phyloP scores from a whole-genome alignment of 202 grass and related monocot genomes.

The Dendrocalamus latiflorus region DNA sequence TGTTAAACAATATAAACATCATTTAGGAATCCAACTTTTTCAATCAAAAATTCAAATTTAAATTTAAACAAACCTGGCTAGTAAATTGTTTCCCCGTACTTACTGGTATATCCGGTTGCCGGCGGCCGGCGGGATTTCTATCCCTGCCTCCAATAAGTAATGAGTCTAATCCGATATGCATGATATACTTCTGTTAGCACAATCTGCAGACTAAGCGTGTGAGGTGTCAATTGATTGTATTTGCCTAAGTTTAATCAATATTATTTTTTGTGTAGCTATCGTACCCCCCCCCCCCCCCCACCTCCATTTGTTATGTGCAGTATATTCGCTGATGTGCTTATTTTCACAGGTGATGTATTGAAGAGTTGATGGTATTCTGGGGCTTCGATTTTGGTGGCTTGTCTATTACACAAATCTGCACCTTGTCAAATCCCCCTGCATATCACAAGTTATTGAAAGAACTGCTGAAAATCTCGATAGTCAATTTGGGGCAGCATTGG shows the following conservation, averaged over 20 bases:
- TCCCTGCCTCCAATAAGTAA: too few species aligned
- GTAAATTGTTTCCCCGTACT: too few species aligned
- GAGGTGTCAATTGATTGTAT: not conserved
- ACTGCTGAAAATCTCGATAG: not conserved
- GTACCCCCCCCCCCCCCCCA: not conserved
- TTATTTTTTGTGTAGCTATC: not conserved
- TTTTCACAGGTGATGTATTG: constrained; percentile 10
- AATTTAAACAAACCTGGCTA: too few species aligned
- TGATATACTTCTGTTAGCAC: not conserved
- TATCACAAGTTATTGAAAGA: not conserved
- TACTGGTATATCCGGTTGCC: too few species aligned
- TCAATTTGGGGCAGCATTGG: not conserved
- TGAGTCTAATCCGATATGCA: not conserved
- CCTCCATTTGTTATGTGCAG: too few species aligned
- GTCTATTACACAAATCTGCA: not conserved
- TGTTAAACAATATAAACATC: too few species aligned
- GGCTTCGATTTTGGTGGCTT: constrained; percentile 1
- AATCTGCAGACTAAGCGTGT: not conserved
- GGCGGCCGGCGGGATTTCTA: too few species aligned
- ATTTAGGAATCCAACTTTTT: too few species aligned
- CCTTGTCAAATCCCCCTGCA: not conserved
- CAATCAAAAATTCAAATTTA: too few species aligned
- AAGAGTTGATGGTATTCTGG: not conserved
- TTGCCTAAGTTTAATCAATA: not conserved
- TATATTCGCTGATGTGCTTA: not conserved